Base-by-base conservation (phyloP, 1,284 basidiomycete species). In the Austroboletus niveus region DNA sequence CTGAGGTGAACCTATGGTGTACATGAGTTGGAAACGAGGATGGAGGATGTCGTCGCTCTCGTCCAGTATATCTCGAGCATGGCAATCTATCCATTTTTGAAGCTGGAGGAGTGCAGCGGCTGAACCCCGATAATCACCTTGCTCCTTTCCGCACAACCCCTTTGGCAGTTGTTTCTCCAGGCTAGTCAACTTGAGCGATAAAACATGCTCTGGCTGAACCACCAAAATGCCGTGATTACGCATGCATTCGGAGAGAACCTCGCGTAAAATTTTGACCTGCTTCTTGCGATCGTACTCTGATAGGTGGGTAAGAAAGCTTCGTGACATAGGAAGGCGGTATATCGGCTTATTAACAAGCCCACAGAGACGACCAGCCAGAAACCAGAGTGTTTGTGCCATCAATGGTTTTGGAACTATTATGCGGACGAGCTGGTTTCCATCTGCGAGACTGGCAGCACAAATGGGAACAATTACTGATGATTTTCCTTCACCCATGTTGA, bases 381-480 rank as follows among this genome's bases (percentile, higher is more conserved):
- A 54, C 14, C 74, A 70, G 55, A 79, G 80, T 77, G 78, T 82
- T 46, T 75, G 74, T 0, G 54, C 53, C 4, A 62, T 60, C 5
- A 77, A 17, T 17, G 17, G 17, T 17, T 17, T 17, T 17, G 17
- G 17, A 17, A 17, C 17, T 17, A 17, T 17, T 3, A 81, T 72
- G 5, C 80, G 70, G 10, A 73, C 72, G 4, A 81, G 58, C 22
- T 64, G 72, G 8, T 64, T 42, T 1, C 74, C 71, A 54, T 80
- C 65, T 0, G 79, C 75, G 7, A 81, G 61, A 8, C 65, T 53
- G 1, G 70, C 60, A 0, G 72, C 64, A 20, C 72, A 65, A 27
- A 81, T 63, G 1, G 80, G 79, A 0, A 77, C 70, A 20, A 82
- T 81, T 2, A 81, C 79, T 0, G 77, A 76, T 0, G 79, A 77